Evolutionary conservation across 1,284 basidiomycete species (phyloP), one percentile per base, ranked within the genome.

Genomic region (Cystodermella granulosa): DNA sequence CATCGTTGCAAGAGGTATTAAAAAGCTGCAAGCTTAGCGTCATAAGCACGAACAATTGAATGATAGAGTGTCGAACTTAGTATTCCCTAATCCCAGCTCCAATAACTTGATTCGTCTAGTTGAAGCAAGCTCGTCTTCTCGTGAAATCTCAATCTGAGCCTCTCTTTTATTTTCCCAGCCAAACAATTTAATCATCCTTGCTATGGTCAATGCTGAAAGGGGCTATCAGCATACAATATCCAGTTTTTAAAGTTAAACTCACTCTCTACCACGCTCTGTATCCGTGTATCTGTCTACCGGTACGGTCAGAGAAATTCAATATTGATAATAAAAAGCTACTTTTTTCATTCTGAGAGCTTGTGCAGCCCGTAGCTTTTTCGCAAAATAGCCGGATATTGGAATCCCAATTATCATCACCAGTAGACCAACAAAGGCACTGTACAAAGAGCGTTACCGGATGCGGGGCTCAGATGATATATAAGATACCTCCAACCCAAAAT

Each of bases 121-220:
- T n/a, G n/a, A 73, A 0, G 55, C 51, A 13, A 86, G 60, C 62
- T 86, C 83, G 5, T 71, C 69, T 45, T 81, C 76, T 24, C 77
- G 65, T 68, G 75, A 77, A n/a, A 69, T 70, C 24, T 69, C 61
- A 20, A 84, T 71, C 24, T 70, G 65, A 15, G 69, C 61, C 26
- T 73, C 68, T 63, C 81, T 76, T 49, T 75, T 73, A 15, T 62
- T 63, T 55, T 84, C 82, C 83, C 83, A 86, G 3, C 79, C 84
- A 54, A 87, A 86, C 51, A 85, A 74, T 62, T 87, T 87, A 59
- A 84, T 67, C 75, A 83, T 83, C 16, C 79, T 66, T n/a, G 75
- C 49, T 4, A 75, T 63, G 49, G 60, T 73, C 65, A 74, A 60
- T 4, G 61, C 70, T 73, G 28, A n/a, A n/a, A n/a, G n/a, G n/a